Evolutionary conservation across 805 yeast genomes (phyloP).

Genomic region (Candida silvicultrix): DNA sequence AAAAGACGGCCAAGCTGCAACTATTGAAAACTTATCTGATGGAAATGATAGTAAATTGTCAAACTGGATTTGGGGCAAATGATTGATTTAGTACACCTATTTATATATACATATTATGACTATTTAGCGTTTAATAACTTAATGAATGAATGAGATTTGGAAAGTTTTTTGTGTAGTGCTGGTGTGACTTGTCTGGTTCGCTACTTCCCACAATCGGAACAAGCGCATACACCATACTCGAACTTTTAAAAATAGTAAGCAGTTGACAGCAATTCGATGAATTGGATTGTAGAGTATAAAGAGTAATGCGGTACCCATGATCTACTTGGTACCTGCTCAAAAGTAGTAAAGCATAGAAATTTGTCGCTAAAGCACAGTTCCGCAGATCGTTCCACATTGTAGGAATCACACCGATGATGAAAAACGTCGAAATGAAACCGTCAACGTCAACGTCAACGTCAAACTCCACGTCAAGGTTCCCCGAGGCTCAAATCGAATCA

Average conservation of each 20-base stretch:
- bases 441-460: background rate
- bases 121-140: background rate
- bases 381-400: background rate
- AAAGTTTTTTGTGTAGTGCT: too few species aligned
- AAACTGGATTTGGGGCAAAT: slow-evolving; percentile 19
- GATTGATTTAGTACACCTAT: background rate
- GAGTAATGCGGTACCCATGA: too few species aligned
- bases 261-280: too few species aligned
- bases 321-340: too few species aligned
- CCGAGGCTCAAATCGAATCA: background rate
- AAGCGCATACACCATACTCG: too few species aligned
- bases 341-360: background rate
- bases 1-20: slow-evolving; percentile 28
- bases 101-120: background rate
- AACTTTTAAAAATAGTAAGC: too few species aligned
- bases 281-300: too few species aligned
- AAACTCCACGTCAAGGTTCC: background rate
- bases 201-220: too few species aligned
- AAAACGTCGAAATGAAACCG: background rate
- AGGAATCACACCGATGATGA: background rate
- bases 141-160: too few species aligned
- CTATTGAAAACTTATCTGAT: slow-evolving; percentile 17
- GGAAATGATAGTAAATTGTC: slow-evolving; percentile 2
- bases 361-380: background rate
- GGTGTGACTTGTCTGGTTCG: too few species aligned